Base-by-base conservation (phyloP, 1,284 basidiomycete species). In the Leccinum fuscescens region DNA sequence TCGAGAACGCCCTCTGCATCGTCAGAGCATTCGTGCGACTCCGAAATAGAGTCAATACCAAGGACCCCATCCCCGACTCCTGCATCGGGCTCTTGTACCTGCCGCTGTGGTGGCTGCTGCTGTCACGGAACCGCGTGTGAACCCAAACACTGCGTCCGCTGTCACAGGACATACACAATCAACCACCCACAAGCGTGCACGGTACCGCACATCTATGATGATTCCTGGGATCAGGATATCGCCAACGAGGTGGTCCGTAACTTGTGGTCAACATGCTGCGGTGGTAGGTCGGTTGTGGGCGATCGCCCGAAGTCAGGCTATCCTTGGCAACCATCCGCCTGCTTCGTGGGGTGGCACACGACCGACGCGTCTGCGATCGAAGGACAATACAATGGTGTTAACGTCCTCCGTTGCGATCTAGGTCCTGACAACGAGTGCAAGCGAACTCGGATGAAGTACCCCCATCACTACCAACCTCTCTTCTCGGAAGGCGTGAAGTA, bases 341-440 rank as follows among this genome's bases (percentile, higher is more conserved):
- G 54, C 35, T 62, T 57, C 20, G 24, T 54, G 2, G 55, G 51
- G 8, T 57, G 60, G 61, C 61, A 62, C 31, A 54, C 60, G 17
- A 62, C 46, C 9, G 52, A 63, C 6, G 15, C 48, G 20, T 24
- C n/a, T 7, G 39, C 35, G 3, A 35, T 62, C 31, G 7, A 52
- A 12, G 42, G 48, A 20, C 46, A 52, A 6, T 62, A 63, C 22
- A 59, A 63, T 20, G 61, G 61, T 3, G 2, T 63, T 11, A 62
- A 58, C 22, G 11, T 63, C 6, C 52, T 59, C 8, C 55, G 52
- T 3, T 62, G 52, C 22, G n/a, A 46, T 24, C 14, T 5, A 6
- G 37, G 17, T 9, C 22, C 12, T 6, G 35, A 29, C 31, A 31
- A 29, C 17, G 51, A 56, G 31, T 61, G 48, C 39, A 12, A 4